Base-by-base conservation (phyloP, 1,284 basidiomycete genomes). In the Coriolopsis trogii region DNA sequence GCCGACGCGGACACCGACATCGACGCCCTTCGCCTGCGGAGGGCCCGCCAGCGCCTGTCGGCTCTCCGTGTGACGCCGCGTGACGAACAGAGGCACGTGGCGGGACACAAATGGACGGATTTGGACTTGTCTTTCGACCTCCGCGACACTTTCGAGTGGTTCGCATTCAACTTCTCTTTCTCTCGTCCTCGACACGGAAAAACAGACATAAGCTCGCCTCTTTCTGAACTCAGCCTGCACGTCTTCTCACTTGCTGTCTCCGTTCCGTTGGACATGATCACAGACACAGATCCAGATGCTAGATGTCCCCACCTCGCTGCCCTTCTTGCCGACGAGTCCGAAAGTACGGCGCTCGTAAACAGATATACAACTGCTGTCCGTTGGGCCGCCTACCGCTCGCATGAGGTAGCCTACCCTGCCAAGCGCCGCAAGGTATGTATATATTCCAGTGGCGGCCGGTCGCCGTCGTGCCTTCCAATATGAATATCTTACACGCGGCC, bases 341-440 rank as follows among this genome's bases (percentile, higher is more conserved):
- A 64, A 18, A 55, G 61, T 21, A 53, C 57, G 12, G 53, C 54
- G 4, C 39, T 73, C 28, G 49, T 73, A 39, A 59, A 63, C 49
- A 74, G 71, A 61, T 77, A 71, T 60, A 73, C 67, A 58, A 62
- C 58, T 9, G 69, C 70, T 3, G 67, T 74, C 3, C 67, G 64
- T 0, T 80, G 79, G 78, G 62, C 69, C 29, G 68, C 70, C 6
- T 65, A 64, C 21, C 62, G 68, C 7, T 42, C 62, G 0, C 68
- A 76, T 26, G 63, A 70, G 7, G 62, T 66, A 0, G 55, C 62
- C 7, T 65, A 68, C 31, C 65, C 75, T 15, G 61, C 69, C 18
- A 80, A 80, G 52, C 72, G 78, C 28, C 66, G 77, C 42, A 78
- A 76, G 71, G 79, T 77, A 30, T 20, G 51, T 7, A 16, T 12